phyloP scores from a whole-genome alignment of 805 yeast species.

The Phaffomyces thermotolerans region DNA sequence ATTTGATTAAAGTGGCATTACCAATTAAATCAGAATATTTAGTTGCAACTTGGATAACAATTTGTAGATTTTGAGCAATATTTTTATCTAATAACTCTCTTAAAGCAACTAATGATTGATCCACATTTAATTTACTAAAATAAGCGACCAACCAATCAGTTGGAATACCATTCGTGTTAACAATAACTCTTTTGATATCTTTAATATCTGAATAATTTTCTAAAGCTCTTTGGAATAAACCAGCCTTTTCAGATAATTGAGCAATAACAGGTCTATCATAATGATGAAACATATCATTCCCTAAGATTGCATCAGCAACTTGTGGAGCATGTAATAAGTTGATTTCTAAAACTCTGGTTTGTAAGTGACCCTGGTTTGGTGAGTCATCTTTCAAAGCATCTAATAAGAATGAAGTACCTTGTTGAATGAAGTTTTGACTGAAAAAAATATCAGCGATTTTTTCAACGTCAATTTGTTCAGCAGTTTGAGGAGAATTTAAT shows the following conservation, averaged over 20 bases:
- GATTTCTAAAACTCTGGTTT: constrained; percentile 88
- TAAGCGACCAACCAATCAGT: constrained; percentile 89
- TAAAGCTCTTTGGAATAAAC: constrained; percentile 88
- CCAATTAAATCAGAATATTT: constrained; percentile 94
- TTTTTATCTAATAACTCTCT: constrained; percentile 77
- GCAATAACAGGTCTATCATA: constrained; percentile 94
- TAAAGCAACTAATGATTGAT: constrained; percentile 82
- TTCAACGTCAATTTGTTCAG: constrained; percentile 65
- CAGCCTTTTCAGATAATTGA: constrained; percentile 90
- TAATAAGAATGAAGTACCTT: constrained; percentile 93
- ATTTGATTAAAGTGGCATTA: constrained; percentile 71
- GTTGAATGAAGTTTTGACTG: constrained; percentile 90
- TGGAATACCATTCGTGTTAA: constrained; percentile 77
- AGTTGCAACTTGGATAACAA: constrained; percentile 92
- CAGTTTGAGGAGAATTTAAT: constrained; percentile 54
- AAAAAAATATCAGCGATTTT: constrained; percentile 88
- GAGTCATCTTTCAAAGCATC: constrained; percentile 92
- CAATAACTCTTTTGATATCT: constrained; percentile 92
- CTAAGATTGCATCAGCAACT: constrained; percentile 97
- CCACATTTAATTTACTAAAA: constrained; percentile 91
- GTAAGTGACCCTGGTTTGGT: constrained; percentile 93
- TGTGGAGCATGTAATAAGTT: constrained; percentile 95
- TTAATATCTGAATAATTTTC: constrained; percentile 92
- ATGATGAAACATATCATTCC: constrained; percentile 91
- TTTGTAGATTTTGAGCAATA: constrained; percentile 82